Evolutionary conservation across 1,284 basidiomycete genomes (phyloP), one percentile per base, ranked within the genome.

Genomic region (Puccinia triticina): DNA sequence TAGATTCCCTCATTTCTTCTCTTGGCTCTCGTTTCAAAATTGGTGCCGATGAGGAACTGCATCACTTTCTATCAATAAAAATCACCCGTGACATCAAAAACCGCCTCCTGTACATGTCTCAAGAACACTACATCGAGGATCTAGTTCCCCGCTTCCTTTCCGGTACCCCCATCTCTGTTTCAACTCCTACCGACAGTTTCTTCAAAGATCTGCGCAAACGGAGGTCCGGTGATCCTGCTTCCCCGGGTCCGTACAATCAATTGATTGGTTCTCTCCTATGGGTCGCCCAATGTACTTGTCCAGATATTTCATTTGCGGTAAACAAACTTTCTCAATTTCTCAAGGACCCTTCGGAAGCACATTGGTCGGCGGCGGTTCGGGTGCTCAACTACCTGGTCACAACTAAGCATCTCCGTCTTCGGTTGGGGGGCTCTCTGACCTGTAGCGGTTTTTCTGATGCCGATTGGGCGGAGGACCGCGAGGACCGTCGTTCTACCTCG

Each of bases 401-500:
- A n/a, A n/a, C n/a, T n/a, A n/a, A n/a, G n/a, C n/a, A n/a, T n/a
- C n/a, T n/a, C n/a, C n/a, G n/a, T 1, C 69, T 72, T 3, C 23
- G n/a, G 1, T 40, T 72, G 14, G 69, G 40, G 7, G 69, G 69
- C 29, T 2, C 3, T 11, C 69, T 53, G 3, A 26, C 37, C 11
- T 26, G 23, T 18, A 1, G 37, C 7, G 69, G 69, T 21, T 72
- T 14, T 21, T 72, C 69, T 16, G 69, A 72, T 34, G 43, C 69
- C 3, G 69, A 72, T 18, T 72, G 69, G 69, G 69, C 69, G 1
- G 69, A 72, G 29, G 69, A 72, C 21, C 40, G 40, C 32, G 3
- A 14, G 1, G 59, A 64, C 21, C 11, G 69, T 8, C 5, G 18
- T 8, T 61, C 59, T 21, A 61, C 59, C 59, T 26, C 59, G 5